phyloP scores from a whole-genome alignment of 1,284 basidiomycete species.

The Leccinum ponderosum region DNA sequence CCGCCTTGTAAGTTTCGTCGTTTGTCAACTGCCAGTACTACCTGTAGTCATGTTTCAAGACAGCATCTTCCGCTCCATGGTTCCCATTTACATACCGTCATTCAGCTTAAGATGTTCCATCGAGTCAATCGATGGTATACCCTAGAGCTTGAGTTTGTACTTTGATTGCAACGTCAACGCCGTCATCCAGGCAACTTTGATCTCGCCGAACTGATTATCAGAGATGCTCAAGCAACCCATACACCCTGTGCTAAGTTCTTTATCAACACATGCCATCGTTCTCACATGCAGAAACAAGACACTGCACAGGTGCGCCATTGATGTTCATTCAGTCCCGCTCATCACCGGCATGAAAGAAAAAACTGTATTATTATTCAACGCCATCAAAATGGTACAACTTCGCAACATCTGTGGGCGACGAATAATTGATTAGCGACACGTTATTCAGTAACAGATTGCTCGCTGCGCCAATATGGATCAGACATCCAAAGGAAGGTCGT shows the following conservation, averaged over 20 bases:
- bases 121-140: background rate
- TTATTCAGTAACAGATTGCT: background rate
- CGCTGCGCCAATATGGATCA: conserved; percentile 45
- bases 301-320: background rate
- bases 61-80: background rate
- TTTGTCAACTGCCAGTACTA: conserved; percentile 4
- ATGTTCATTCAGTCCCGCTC: background rate
- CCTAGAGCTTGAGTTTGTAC: background rate
- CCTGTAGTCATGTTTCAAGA: background rate
- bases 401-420: conserved; percentile 6
- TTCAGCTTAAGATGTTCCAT: conserved; percentile 7
- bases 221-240: background rate
- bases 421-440: conserved; percentile 17
- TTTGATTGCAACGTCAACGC: conserved; percentile 8
- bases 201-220: no score
- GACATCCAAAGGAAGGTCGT: conserved; percentile 77
- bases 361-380: conserved; percentile 4
- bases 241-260: background rate
- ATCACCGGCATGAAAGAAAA: background rate
- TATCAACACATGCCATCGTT: background rate
- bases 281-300: background rate
- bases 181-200: background rate
- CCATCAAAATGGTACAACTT: background rate
- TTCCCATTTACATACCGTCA: conserved; percentile 7
- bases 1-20: conserved; percentile 3